Conservation (phyloP, 305 asterid species). For the Ilex paraguariensis region DNA sequence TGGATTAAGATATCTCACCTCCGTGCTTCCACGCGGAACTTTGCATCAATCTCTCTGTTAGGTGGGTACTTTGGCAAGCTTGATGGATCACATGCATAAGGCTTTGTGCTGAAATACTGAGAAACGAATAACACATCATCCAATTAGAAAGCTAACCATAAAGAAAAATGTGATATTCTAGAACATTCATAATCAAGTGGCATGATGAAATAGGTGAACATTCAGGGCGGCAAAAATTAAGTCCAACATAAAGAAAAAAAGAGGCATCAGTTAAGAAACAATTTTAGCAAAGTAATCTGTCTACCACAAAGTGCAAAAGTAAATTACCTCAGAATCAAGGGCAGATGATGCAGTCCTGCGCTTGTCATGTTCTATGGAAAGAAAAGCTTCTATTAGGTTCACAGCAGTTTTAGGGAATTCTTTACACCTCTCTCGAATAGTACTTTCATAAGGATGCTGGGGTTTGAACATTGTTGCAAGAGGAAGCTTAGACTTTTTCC, state of each 20-base stretch:
- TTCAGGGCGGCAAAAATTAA: background rate
- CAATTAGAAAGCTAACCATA: background rate
- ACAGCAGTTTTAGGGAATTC: conserved; percentile 75
- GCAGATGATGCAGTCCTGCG: conserved; percentile 82
- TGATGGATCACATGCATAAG: conserved; percentile 79
- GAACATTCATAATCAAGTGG: too few relatives aligned
- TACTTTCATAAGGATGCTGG: conserved; percentile 69
- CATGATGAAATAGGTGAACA: too few relatives aligned
- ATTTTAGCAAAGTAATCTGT: too few relatives aligned
- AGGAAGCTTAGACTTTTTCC: conserved; percentile 69
- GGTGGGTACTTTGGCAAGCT: conserved; percentile 85
- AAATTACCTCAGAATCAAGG: conserved; percentile 56
- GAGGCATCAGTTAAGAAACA: background rate
- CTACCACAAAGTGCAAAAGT: background rate
- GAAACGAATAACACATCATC: background rate
- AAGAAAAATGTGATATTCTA: background rate
- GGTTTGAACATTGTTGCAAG: conserved; percentile 85
- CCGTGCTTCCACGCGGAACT: conserved; percentile 61
- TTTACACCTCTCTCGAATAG: conserved; percentile 69
- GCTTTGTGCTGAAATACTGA: conserved; percentile 69
- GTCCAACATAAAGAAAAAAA: background rate
- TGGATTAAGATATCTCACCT: conserved; percentile 29
- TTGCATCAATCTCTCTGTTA: conserved; percentile 92
- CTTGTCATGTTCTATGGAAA: conserved; percentile 60
- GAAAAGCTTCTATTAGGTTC: conserved; percentile 58